Evolutionary conservation across 768 basidiomycete species (phyloP), one percentile per base, ranked within the genome.

Genomic region (Symmetrospora coprosmae): DNA sequence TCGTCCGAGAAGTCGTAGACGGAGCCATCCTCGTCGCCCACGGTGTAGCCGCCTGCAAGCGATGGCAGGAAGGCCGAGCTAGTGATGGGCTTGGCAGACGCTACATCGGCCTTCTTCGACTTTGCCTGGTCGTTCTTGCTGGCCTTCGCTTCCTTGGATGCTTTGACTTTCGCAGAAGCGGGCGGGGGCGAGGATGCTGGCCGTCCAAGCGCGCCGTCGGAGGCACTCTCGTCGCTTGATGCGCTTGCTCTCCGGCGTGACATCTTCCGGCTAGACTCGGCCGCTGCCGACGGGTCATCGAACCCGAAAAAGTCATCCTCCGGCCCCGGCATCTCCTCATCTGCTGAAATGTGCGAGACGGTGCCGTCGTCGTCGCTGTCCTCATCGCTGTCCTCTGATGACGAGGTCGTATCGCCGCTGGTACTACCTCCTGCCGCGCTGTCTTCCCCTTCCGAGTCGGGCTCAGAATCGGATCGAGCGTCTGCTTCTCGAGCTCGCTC

Each of bases 41-140:
- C 79, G 39, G 82, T 78, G 71, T 85, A 99, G 1, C 91, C 92
- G 13, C 85, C 81, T 0, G 87, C 78, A 25, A 97, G 80, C 2
- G 87, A 85, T 25, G 94, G 92, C 1, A 97, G 77, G 74, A 96
- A 99, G 1, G 81, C 78, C 9, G 75, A 75, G 5, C 58, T 83
- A 78, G 70, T 72, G 64, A 66, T 76, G 67, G 59, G 69, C 68
- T 45, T 70, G 67, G 17, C 66, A 43, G 17, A 23, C 6, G 21
- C 39, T 7, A 28, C 25, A 5, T 43, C 46, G 2, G 51, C 70
- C 33, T 4, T 40, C 31, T 35, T 35, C 17, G 33, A 13, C 50
- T 56, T 34, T 19, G 27, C 27, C 17, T 25, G 5, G 33, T 63
- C 38, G 8, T 16, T 21, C 25, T 50, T 49, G 6, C 25, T 46